These are phyloP conservation scores for Imleria badia DNA, from an alignment of 768 basidiomycete species.

Conservation along the genomic window DNA sequence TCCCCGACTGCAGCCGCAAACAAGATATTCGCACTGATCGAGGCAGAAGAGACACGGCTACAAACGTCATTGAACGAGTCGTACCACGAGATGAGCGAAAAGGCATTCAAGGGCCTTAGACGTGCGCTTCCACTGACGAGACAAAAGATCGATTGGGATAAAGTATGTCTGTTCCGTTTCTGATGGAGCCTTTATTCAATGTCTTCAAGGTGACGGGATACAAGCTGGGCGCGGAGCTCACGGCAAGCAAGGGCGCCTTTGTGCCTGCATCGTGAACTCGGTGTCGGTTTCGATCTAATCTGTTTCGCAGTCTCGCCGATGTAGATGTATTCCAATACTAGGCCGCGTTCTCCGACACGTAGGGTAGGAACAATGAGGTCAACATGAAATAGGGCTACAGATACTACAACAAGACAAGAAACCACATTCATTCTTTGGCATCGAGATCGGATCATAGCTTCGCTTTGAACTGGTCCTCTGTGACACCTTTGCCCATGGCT, in stretches of 20 bases:
- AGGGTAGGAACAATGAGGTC: neutral
- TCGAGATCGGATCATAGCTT: slow-evolving; percentile 38
- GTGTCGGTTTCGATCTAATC: neutral
- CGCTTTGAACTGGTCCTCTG: slow-evolving; percentile 77
- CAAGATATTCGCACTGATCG: slow-evolving; percentile 79
- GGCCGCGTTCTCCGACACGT: neutral
- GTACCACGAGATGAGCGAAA: slow-evolving; percentile 89
- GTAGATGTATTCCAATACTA: neutral
- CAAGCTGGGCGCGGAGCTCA: slow-evolving; percentile 75
- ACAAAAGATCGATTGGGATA: slow-evolving; percentile 96
- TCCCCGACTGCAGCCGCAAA: slow-evolving; percentile 53
- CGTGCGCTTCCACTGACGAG: slow-evolving; percentile 89
- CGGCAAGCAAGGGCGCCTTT: slow-evolving; percentile 62
- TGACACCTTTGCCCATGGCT: slow-evolving; percentile 99
- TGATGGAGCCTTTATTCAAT: neutral
- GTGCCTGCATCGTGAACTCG: slow-evolving; percentile 25
- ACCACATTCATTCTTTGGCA: neutral
- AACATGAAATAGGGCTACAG: neutral
- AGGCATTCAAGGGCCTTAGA: slow-evolving; percentile 88
- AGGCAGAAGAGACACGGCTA: slow-evolving; percentile 76
- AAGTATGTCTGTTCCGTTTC: slow-evolving; percentile 43
- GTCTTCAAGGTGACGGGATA: slow-evolving; percentile 50
- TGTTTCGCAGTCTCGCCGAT: neutral
- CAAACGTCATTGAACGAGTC: slow-evolving; percentile 78
- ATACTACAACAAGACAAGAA: slow-evolving; percentile 5